Evolutionary conservation across 2,329 filamentous ascomycete species (phyloP), one percentile per base, ranked within the genome.

Genomic region (Arthrobotrys musiformis): DNA sequence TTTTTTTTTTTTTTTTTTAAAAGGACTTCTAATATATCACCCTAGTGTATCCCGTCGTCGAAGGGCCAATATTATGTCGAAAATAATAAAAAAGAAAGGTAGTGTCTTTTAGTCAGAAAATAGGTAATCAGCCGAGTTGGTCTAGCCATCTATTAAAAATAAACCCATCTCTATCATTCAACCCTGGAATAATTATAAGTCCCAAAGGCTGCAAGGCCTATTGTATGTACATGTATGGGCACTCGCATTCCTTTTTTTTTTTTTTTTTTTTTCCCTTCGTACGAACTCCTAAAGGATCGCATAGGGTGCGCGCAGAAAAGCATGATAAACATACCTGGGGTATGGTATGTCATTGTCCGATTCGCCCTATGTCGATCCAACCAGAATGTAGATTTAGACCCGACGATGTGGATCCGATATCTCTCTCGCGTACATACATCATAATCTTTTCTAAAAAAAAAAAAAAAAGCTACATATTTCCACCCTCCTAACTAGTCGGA

Each of bases 351-450:
- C n/a, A n/a, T 52, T 26, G 28, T 24, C 48, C 48, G 28, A 28
- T 69, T 69, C 48, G 35, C 37, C 17, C 63, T 2, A 24, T 26
- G 37, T 63, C 19, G 28, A 35, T 17, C n/a, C 44, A 28, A 48
- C 19, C 4, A 37, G 19, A 35, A 37, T 26, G 54, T 19, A 11
- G 26, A 26, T 19, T 17, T 40, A 28, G 58, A 48, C 58, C 58
- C 56, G 35, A 62, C 42, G 33, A 44, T 54, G 54, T 15, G 54
- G 54, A 33, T 26, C 54, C 67, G 44, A 72, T 72, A 52, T 40
- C 42, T 48, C 15, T 33, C 13, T 28, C 13, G 26, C 7, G 22
- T 40, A 19, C n/a, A n/a, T n/a, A n/a, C n/a, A n/a, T n/a, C n/a
- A n/a, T n/a, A n/a, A n/a, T n/a, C n/a, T n/a, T n/a, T n/a, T n/a